phyloP scores from a whole-genome alignment of 768 basidiomycete species.

The Symmetrospora coprosmae region DNA sequence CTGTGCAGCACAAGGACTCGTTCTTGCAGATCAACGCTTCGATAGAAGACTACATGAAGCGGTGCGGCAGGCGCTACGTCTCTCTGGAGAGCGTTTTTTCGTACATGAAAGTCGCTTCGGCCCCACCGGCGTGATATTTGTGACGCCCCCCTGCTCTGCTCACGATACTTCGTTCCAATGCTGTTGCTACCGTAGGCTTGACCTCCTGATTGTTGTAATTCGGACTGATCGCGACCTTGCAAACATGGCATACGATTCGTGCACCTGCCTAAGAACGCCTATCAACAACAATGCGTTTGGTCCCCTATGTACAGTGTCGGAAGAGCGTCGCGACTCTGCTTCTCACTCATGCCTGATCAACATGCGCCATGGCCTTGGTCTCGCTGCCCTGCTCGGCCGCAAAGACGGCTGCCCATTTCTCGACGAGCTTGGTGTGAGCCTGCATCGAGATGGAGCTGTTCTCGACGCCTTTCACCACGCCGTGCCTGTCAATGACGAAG shows the following conservation, averaged over 20 bases:
- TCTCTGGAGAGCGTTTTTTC: slow-evolving; percentile 66
- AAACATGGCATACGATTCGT: neutral
- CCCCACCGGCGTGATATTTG: no score
- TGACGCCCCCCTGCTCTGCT: no score
- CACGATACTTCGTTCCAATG: no score
- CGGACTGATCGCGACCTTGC: neutral
- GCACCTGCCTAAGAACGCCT: neutral
- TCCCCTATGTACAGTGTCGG: no score
- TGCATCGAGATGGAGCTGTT: neutral
- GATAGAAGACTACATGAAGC: slow-evolving; percentile 66
- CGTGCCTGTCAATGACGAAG: slow-evolving; percentile 8
- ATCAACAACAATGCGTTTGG: no score
- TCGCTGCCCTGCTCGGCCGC: neutral
- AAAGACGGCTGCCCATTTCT: slow-evolving; percentile 9
- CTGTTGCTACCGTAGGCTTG: no score
- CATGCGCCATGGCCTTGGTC: neutral
- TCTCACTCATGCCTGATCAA: neutral
- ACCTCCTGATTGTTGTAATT: neutral
- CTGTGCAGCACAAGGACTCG: slow-evolving; percentile 43
- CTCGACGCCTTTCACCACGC: neutral
- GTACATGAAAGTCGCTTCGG: slow-evolving; percentile 46
- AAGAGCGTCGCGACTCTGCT: neutral
- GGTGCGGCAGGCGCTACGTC: slow-evolving; percentile 81
- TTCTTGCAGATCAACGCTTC: slow-evolving; percentile 47
- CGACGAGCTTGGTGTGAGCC: slow-evolving; percentile 6